Evolutionary conservation across 768 basidiomycete species (phyloP).

Genomic region (Kwoniella pini): DNA sequence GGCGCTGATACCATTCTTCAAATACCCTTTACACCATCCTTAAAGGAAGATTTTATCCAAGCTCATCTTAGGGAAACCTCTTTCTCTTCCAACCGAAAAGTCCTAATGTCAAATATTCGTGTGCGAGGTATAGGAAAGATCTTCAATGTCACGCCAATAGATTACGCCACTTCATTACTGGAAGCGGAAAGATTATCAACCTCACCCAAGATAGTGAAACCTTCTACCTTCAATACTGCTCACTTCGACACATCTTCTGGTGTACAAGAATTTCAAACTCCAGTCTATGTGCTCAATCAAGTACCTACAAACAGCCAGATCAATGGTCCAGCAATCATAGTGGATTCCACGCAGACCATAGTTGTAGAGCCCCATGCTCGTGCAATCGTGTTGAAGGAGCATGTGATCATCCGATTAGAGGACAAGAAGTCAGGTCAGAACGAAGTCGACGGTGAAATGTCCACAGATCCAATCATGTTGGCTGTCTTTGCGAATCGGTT

Average conservation of each 20-base stretch:
- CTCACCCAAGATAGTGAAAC: slow-evolving; percentile 3
- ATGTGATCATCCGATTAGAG: slow-evolving; percentile 41
- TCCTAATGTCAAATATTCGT: slow-evolving; percentile 29
- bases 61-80: slow-evolving; percentile 37
- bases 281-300: slow-evolving; percentile 26
- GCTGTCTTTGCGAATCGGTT: slow-evolving; percentile 94
- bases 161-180: slow-evolving; percentile 28
- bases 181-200: not conserved
- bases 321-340: slow-evolving; percentile 85
- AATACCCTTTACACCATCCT: slow-evolving; percentile 22
- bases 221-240: slow-evolving; percentile 18
- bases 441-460: slow-evolving; percentile 10
- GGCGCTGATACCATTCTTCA: slow-evolving; percentile 38
- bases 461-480: slow-evolving; percentile 59
- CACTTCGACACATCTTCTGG: slow-evolving; percentile 29
- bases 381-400: slow-evolving; percentile 36
- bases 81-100: slow-evolving; percentile 30
- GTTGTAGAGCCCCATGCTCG: slow-evolving; percentile 68
- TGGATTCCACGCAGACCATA: slow-evolving; percentile 94
- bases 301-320: slow-evolving; percentile 61
- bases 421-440: slow-evolving; percentile 16
- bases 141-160: slow-evolving; percentile 32
- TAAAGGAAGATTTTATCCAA: slow-evolving; percentile 30
- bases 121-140: slow-evolving; percentile 36
- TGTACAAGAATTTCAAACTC: slow-evolving; percentile 22